Conservation (phyloP, 2,329 filamentous ascomycete species). For the Ascochyta viciae-villosae region DNA sequence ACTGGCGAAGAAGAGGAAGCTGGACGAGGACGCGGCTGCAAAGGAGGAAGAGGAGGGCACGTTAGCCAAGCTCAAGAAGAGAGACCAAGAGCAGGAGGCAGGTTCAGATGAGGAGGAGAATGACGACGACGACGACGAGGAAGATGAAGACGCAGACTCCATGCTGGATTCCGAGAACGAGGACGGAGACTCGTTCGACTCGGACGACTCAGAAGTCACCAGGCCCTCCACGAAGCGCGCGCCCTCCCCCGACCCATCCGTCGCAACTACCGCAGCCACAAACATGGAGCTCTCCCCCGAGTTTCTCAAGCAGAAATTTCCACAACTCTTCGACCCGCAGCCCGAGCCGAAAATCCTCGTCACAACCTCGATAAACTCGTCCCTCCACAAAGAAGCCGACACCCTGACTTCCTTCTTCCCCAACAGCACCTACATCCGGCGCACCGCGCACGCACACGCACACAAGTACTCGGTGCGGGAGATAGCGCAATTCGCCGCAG, state of each 20-base stretch:
- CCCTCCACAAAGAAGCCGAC: constrained; percentile 81
- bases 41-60: constrained; percentile 39
- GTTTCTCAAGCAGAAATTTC: constrained; percentile 66
- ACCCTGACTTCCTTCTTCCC: constrained; percentile 84
- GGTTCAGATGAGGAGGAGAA: constrained; percentile 24
- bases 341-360: constrained; percentile 82
- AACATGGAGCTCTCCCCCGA: constrained; percentile 68
- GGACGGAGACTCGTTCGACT: constrained; percentile 55
- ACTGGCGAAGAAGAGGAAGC: constrained; percentile 53
- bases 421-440: constrained; percentile 79
- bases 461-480: constrained; percentile 94
- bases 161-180: constrained; percentile 70
- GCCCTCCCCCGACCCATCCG: constrained; percentile 56
- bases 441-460: constrained; percentile 80
- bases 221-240: constrained; percentile 55
- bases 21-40: constrained; percentile 47
- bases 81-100: constrained; percentile 26
- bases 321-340: constrained; percentile 64
- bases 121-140: constrained; percentile 28
- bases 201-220: constrained; percentile 39
- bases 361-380: constrained; percentile 89
- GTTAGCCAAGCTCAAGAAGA: constrained; percentile 43
- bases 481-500: constrained; percentile 83
- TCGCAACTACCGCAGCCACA: constrained; percentile 60
- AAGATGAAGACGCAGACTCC: constrained; percentile 60